phyloP scores from a whole-genome alignment of 139 green algal genomes.

The Dunaliella sp. region DNA sequence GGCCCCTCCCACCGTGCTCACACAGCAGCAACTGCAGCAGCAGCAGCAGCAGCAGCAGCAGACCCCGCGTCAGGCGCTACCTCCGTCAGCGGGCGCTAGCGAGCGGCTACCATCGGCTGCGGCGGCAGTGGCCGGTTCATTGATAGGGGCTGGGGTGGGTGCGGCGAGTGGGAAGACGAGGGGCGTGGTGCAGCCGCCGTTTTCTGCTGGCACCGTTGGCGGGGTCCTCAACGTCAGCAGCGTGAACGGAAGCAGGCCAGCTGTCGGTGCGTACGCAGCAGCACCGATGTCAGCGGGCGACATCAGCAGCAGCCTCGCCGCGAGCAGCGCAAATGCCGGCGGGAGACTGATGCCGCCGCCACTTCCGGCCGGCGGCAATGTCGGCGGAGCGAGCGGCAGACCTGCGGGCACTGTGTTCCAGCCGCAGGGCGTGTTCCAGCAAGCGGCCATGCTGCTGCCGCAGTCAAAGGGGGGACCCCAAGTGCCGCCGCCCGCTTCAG shows the following conservation, averaged over 20 bases:
- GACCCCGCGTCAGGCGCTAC: neutral
- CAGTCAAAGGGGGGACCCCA: neutral
- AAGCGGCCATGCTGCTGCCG: neutral
- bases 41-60: constrained; percentile 4
- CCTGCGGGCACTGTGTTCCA: neutral
- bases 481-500: no score
- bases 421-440: neutral
- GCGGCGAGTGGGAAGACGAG: neutral
- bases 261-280: neutral
- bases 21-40: neutral
- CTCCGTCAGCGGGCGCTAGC: neutral
- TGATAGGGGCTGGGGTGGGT: neutral
- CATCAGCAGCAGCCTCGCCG: no score
- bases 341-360: no score
- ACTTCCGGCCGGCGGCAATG: neutral
- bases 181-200: neutral
- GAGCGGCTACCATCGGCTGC: neutral
- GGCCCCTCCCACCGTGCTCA: neutral
- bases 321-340: no score
- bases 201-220: neutral
- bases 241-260: neutral
- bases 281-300: neutral
- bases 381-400: neutral
- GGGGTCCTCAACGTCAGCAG: neutral
- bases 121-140: neutral